Conservation (phyloP, 1,284 basidiomycete species). For the Trametes pubescens region DNA sequence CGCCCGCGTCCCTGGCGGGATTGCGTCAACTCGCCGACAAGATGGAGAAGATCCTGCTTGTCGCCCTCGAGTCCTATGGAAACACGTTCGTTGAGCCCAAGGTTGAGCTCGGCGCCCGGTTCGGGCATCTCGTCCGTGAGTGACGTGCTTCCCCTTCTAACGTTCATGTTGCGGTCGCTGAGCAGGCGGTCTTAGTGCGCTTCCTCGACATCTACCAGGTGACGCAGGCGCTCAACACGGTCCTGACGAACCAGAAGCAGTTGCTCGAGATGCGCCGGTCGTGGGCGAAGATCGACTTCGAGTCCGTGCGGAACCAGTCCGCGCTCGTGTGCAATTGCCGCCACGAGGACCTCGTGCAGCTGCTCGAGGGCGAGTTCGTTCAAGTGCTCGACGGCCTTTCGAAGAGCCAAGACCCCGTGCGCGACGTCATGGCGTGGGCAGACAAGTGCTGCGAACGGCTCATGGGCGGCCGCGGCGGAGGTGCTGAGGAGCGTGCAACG, state of each 20-base stretch:
- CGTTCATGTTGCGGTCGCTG: constrained; percentile 3
- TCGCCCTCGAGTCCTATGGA: constrained; percentile 82
- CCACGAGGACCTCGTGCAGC: constrained; percentile 85
- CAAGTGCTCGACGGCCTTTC: constrained; percentile 71
- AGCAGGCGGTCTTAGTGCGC: constrained; percentile 61
- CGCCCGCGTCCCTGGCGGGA: constrained; percentile 69
- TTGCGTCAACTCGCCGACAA: constrained; percentile 86
- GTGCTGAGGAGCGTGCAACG: constrained; percentile 75
- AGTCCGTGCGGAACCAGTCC: constrained; percentile 90
- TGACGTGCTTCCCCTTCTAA: constrained; percentile 37
- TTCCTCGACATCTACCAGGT: constrained; percentile 92
- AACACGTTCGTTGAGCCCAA: constrained; percentile 92
- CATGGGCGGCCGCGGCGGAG: constrained; percentile 70
- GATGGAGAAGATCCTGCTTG: constrained; percentile 88
- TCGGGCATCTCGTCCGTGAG: constrained; percentile 87
- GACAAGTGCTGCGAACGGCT: constrained; percentile 86
- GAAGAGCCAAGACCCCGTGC: constrained; percentile 82
- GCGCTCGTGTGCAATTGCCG: constrained; percentile 90
- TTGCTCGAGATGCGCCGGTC: constrained; percentile 85
- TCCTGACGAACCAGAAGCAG: constrained; percentile 86
- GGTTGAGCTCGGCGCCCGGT: constrained; percentile 86
- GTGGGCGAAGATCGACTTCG: constrained; percentile 87
- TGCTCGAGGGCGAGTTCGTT: constrained; percentile 88
- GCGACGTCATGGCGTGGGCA: constrained; percentile 88
- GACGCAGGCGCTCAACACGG: constrained; percentile 84